Evolutionary conservation across 805 yeast genomes (phyloP), one percentile per base, ranked within the genome.

Genomic region (Hanseniaspora valbyensis): DNA sequence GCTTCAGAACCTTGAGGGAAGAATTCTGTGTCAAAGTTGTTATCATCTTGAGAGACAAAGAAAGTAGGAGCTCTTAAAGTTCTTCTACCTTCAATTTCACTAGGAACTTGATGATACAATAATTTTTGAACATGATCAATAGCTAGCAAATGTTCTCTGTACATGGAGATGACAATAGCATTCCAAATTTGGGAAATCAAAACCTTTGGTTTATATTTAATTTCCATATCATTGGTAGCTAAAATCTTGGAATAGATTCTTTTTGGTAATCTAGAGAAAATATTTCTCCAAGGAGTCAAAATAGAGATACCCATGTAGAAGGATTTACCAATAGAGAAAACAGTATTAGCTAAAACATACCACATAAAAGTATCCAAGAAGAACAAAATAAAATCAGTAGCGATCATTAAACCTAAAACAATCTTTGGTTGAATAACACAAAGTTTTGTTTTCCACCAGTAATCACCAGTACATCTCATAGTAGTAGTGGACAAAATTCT

Each of bases 281-380:
- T 89, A 68, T 94, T 92, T 79, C 97, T 86, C 99, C 99, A 92
- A 55, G 99, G 99, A 38, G 99, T 92, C 75, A 89, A 80, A 58
- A 92, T 90, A 42, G 99, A 92, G 61, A 92, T 89, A 83, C 99
- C 99, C 69, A 94, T 77, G 76, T 90, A 92, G 77, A 92, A 92
- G 14, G 98, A 92, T 66, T 95, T 86, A 60, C 95, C 96, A 62
- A 92, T 87, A 55, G 97, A 90, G 79, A 87, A 89, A 58, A 87
- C 77, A 69, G 95, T 83, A 78, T 90, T 92, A 67, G 84, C 81
- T 61, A 92, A 74, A 74, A 92, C 89, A 76, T 92, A 92, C 99
- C 99, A 92, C 83, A 92, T 77, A 69, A 87, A 92, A 54, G 98
- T 87, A 83, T 92, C 99, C 75, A 92, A 77, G 81, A 92, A 92